phyloP scores from a whole-genome alignment of 2,329 filamentous ascomycete species.

The Xylaria sp. region DNA sequence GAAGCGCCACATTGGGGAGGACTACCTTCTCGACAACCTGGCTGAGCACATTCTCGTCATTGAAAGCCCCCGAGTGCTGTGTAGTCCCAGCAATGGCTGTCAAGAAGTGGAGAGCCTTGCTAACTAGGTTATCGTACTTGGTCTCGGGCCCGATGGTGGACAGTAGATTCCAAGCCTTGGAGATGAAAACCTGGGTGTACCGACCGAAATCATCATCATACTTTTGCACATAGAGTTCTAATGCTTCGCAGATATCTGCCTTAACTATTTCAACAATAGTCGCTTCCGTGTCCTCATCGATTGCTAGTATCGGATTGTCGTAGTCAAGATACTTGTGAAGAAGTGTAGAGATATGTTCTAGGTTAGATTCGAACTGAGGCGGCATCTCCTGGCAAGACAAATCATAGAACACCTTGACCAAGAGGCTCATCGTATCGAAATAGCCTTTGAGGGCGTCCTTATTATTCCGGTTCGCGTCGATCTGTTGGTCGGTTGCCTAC shows the following conservation, averaged over 20 bases:
- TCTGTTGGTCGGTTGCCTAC: conserved; percentile 73
- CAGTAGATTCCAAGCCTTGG: conserved; percentile 89
- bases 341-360: conserved; percentile 78
- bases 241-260: conserved; percentile 89
- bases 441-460: conserved; percentile 78
- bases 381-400: conserved; percentile 97
- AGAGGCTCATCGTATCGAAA: conserved; percentile 86
- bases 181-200: conserved; percentile 84
- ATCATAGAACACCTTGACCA: conserved; percentile 94
- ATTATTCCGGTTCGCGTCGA: conserved; percentile 80
- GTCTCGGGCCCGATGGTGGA: conserved; percentile 87
- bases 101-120: conserved; percentile 92
- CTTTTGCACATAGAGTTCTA: conserved; percentile 92
- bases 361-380: conserved; percentile 91
- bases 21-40: conserved; percentile 97
- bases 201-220: conserved; percentile 92
- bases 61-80: conserved; percentile 85
- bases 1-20: conserved; percentile 87
- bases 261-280: conserved; percentile 87
- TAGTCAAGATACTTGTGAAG: conserved; percentile 95
- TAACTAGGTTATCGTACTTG: conserved; percentile 94
- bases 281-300: conserved; percentile 88
- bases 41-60: conserved; percentile 78
- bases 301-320: conserved; percentile 82
- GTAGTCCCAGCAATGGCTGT: conserved; percentile 85